Evolutionary conservation across 176 grass and related monocot genomes (phyloP), one percentile per base, ranked within the genome.

Genomic region (Urochloa ruziziensis): DNA sequence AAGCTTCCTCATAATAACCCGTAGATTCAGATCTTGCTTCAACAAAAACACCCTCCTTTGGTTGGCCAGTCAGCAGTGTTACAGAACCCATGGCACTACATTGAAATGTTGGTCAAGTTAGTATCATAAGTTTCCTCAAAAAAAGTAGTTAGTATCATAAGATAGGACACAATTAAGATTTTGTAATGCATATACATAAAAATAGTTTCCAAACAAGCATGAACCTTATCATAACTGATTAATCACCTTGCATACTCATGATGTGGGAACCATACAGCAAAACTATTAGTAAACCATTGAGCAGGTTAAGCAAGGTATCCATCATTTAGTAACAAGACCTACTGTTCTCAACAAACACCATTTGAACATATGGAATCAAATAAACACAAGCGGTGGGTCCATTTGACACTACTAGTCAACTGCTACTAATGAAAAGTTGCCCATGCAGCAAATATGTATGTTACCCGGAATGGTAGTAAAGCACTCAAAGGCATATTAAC

Each of bases 1-100:
- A 86, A 66, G 96, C 91, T 85, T 96, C 96, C 78, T 99, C 96
- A 66, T 99, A 99, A 94, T 89, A 94, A 44, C 96, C 93, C 82
- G 89, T 91, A 24, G 82, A 85, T 92, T 99, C 89, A 67, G 96
- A 95, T 78, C 96, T 88, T 34, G 96, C 96, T 84, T 99, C 93
- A 74, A 99, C 77, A 88, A 96, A 87, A 62, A 96, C 93, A 78
- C 86, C 89, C 81, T 94, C 91, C 89, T 96, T 99, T 85, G 93
- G 88, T 71, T 90, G 91, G 59, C 89, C 96, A 89, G 93, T 94
- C 36, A 96, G 84, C 84, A 96, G 77, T 67, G 91, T 96, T 80
- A 99, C 87, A 82, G 74, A 87, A 80, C 96, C 89, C 93, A 99
- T 94, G 72, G 91, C 93, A 92, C 96, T 99, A 79, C 44, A 90